phyloP scores from a whole-genome alignment of 768 basidiomycete species.

The Steccherinum ochraceum region DNA sequence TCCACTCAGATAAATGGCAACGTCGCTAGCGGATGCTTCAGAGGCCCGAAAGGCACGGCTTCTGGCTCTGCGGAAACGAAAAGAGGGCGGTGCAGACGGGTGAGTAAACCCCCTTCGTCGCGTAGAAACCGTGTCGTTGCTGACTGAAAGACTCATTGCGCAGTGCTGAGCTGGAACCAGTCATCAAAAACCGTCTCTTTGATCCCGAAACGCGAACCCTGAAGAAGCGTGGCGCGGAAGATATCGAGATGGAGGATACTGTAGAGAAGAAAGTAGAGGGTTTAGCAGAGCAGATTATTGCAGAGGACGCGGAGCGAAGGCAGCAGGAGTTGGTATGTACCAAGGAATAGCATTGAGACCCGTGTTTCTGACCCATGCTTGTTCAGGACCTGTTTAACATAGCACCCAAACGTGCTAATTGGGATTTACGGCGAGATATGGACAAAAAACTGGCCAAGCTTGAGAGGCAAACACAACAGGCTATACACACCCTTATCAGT shows the following conservation, averaged over 20 bases:
- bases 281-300: constrained; percentile 76
- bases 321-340: constrained; percentile 80
- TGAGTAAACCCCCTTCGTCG: constrained; percentile 26
- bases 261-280: constrained; percentile 84
- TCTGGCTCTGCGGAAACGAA: constrained; percentile 67
- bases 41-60: constrained; percentile 80
- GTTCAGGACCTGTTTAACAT: constrained; percentile 91
- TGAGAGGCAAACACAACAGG: constrained; percentile 88
- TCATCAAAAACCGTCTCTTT: constrained; percentile 75
- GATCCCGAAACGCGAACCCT: constrained; percentile 83
- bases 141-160: not conserved
- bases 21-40: constrained; percentile 71
- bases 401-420: constrained; percentile 93
- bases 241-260: constrained; percentile 65
- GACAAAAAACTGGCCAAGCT: constrained; percentile 84
- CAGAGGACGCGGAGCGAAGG: constrained; percentile 79
- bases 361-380: constrained; percentile 6
- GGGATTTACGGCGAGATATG: constrained; percentile 93
- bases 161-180: constrained; percentile 26
- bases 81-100: constrained; percentile 50
- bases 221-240: constrained; percentile 52
- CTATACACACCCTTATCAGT: constrained; percentile 92
- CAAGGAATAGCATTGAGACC: not conserved
- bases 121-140: not conserved
- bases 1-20: no score